Evolutionary conservation across 2,329 filamentous ascomycete species (phyloP).

Genomic region (Xylaria sp.): DNA sequence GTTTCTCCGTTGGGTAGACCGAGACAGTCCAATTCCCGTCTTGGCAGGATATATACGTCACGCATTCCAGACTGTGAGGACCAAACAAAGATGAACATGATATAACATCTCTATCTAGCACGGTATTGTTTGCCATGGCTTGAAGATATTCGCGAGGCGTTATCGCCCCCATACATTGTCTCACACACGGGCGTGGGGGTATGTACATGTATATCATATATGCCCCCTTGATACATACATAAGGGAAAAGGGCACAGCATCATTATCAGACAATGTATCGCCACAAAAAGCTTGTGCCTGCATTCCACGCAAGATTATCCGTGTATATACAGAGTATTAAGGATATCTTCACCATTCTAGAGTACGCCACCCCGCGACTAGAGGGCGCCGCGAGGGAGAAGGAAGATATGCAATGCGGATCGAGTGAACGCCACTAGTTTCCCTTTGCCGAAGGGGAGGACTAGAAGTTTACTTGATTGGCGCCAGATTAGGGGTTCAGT

Average conservation of each 20-base stretch:
- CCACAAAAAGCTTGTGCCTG: neutral
- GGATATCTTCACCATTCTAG: neutral
- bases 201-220: too few relatives aligned
- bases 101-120: too few relatives aligned
- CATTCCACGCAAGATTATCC: neutral
- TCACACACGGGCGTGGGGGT: slow-evolving; percentile 9
- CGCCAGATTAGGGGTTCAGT: too few relatives aligned
- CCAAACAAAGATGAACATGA: slow-evolving; percentile 12
- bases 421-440: neutral
- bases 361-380: neutral
- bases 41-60: slow-evolving; percentile 29
- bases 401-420: neutral
- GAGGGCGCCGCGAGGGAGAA: neutral
- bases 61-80: slow-evolving; percentile 22
- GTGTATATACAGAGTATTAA: neutral
- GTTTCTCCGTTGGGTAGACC: slow-evolving; percentile 10
- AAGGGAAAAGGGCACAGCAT: neutral
- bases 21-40: slow-evolving; percentile 35
- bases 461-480: neutral
- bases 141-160: neutral
- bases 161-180: slow-evolving; percentile 11
- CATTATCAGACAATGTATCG: neutral
- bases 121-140: neutral
- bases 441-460: neutral
- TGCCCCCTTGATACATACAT: neutral